phyloP scores from a whole-genome alignment of 2,329 filamentous ascomycete genomes.

The Colletotrichum higginsianum region DNA sequence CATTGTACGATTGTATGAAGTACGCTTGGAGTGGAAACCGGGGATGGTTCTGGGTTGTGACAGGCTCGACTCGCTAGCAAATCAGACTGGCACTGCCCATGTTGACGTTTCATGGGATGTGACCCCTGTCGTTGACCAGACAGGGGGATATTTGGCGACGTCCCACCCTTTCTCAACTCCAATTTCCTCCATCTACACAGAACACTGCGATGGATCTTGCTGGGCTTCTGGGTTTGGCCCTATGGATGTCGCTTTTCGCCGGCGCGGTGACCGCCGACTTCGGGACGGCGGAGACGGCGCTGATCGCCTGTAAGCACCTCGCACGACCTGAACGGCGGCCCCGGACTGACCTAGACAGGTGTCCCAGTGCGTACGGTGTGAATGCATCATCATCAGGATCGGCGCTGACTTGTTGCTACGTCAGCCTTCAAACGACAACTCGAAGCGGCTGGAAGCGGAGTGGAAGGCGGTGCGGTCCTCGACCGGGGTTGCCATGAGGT shows the following conservation, averaged over 20 bases:
- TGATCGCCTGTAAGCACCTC: constrained; percentile 31
- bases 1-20: neutral
- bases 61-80: neutral
- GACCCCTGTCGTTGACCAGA: constrained; percentile 18
- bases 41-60: too few relatives aligned
- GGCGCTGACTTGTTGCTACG: neutral
- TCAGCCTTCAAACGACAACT: constrained; percentile 8
- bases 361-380: neutral
- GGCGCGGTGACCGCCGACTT: neutral
- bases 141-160: constrained; percentile 22
- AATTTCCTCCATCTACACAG: neutral
- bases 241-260: constrained; percentile 2
- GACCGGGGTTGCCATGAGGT: constrained; percentile 20
- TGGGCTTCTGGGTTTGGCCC: neutral
- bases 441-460: constrained; percentile 13
- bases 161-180: constrained; percentile 10
- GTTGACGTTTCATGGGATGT: constrained; percentile 17
- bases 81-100: neutral
- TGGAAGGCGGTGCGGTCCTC: constrained; percentile 22
- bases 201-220: neutral
- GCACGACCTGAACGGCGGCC: neutral
- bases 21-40: neutral
- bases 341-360: constrained; percentile 7
- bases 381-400: neutral
- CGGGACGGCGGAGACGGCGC: neutral